Evolutionary conservation across 768 basidiomycete genomes (phyloP).

Genomic region (Pleurotus cornucopiae): DNA sequence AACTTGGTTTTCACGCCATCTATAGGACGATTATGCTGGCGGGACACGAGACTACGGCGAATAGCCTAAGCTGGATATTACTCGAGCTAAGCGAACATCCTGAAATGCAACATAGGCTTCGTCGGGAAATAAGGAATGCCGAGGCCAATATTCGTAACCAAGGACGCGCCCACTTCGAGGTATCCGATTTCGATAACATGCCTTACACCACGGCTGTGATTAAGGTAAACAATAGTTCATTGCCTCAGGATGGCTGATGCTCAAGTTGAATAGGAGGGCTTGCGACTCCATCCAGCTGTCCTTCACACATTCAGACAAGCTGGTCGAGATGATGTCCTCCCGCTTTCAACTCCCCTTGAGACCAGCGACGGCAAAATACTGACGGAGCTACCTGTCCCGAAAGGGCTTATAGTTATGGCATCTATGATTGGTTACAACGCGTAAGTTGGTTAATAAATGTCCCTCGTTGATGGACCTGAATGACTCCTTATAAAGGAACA

Average conservation of each 20-base stretch:
- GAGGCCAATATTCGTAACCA: conserved; percentile 29
- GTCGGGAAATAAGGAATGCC: conserved; percentile 15
- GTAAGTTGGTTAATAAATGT: not conserved
- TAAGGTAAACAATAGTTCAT: conserved; percentile 25
- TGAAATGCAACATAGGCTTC: conserved; percentile 25
- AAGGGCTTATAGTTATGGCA: conserved; percentile 34
- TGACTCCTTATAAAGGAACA: conserved; percentile 17
- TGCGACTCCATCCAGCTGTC: conserved; percentile 24
- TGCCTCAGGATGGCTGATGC: too few relatives aligned
- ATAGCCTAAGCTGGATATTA: conserved; percentile 42
- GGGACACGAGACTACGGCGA: conserved; percentile 44
- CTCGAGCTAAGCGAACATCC: conserved; percentile 46
- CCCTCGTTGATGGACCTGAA: not conserved
- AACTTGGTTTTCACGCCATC: not conserved
- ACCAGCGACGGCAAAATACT: conserved; percentile 30
- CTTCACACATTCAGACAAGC: conserved; percentile 14
- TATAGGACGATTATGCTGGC: conserved; percentile 26
- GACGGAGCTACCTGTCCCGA: conserved; percentile 32
- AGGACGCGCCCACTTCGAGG: conserved; percentile 34
- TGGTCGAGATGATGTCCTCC: conserved; percentile 22
- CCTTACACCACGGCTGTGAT: conserved; percentile 40
- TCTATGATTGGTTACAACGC: conserved; percentile 22
- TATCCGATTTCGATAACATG: conserved; percentile 47
- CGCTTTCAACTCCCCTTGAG: conserved; percentile 38
- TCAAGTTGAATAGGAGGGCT: conserved; percentile 21